Evolutionary conservation across 2,329 filamentous ascomycete genomes (phyloP).

Genomic region (Venturia nashicola): DNA sequence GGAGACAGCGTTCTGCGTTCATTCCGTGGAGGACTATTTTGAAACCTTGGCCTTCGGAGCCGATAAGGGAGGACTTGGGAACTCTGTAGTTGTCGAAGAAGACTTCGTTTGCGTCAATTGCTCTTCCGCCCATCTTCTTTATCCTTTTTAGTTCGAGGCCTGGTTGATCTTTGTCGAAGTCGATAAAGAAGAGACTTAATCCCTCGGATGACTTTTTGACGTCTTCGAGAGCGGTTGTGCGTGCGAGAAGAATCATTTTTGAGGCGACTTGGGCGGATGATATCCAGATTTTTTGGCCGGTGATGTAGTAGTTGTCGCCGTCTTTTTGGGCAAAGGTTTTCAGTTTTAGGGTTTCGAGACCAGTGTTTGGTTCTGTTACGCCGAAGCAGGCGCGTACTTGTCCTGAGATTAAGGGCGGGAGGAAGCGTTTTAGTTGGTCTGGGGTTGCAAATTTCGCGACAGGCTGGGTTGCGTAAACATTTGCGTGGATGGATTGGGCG

Average conservation of each 20-base stretch:
- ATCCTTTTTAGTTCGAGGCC: conserved; percentile 59
- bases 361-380: conserved; percentile 73
- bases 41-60: conserved; percentile 64
- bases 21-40: conserved; percentile 47
- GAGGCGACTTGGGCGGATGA: conserved; percentile 70
- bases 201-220: conserved; percentile 61
- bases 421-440: conserved; percentile 49
- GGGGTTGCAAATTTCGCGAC: conserved; percentile 59
- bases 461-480: conserved; percentile 64
- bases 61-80: conserved; percentile 52
- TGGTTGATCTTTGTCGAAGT: conserved; percentile 49
- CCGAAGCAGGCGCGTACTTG: conserved; percentile 66
- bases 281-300: conserved; percentile 83
- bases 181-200: conserved; percentile 69
- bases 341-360: conserved; percentile 64
- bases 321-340: conserved; percentile 51
- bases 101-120: conserved; percentile 75
- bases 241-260: conserved; percentile 72
- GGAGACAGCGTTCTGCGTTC: conserved; percentile 36
- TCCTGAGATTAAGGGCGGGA: conserved; percentile 61
- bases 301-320: conserved; percentile 51
- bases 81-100: conserved; percentile 74
- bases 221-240: conserved; percentile 58
- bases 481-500: conserved; percentile 46
- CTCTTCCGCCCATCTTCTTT: conserved; percentile 74